Percentiles rank a stretch among this genome's conserved stretches.
Conservation (phyloP, 257 asterid species). For the Rauvolfia tetraphylla region DNA sequence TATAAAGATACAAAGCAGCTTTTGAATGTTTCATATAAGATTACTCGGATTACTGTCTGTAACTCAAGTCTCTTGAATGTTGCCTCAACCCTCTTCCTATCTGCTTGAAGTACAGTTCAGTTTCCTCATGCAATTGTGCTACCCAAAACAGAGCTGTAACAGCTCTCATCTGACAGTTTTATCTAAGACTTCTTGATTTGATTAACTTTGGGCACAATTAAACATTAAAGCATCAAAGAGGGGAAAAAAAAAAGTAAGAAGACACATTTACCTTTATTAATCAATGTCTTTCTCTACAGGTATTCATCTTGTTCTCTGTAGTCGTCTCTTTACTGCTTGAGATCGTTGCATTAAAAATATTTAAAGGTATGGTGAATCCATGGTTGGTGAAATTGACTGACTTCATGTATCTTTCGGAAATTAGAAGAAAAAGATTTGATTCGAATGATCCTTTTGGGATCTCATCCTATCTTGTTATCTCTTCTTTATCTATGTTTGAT, state of each 20-base stretch:
- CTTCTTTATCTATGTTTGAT: not conserved
- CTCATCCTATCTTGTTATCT: not conserved
- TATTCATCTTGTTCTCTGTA: slow-evolving; percentile 77
- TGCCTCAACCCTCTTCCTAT: not conserved
- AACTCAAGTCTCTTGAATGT: not conserved
- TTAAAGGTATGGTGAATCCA: slow-evolving; percentile 58
- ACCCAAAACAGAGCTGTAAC: not conserved
- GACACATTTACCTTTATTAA: not conserved
- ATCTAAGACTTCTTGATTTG: not conserved
- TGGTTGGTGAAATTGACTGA: not conserved
- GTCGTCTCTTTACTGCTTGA: slow-evolving; percentile 55
- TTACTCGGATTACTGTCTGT: not conserved
- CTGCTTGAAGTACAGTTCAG: not conserved
- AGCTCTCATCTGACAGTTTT: not conserved
- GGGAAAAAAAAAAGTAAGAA: not conserved
- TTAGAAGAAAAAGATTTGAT: slow-evolving; percentile 4
- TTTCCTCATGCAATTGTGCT: not conserved
- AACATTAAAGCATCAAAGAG: not conserved
- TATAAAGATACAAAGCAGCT: not conserved
- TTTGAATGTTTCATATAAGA: not conserved
- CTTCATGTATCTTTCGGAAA: not conserved
- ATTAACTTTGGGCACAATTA: not conserved
- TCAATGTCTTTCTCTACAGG: slow-evolving; percentile 40
- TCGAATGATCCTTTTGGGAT: not conserved
- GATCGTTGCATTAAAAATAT: slow-evolving; percentile 52